These are phyloP conservation scores for Theileria annulata DNA, from an alignment of 169 alveolate genomes.

Conservation along the genomic window DNA sequence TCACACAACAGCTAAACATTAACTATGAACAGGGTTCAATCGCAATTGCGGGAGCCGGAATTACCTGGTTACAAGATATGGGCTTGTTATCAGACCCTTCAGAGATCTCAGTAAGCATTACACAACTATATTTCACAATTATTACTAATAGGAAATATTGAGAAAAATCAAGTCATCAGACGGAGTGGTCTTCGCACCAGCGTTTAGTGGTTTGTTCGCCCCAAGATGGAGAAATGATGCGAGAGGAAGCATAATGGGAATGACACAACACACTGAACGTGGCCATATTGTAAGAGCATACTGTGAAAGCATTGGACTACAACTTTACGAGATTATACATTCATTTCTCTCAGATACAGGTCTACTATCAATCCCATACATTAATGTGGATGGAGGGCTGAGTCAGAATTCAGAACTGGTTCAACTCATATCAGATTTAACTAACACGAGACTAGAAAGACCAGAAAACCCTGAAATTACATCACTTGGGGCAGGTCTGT, in stretches of 20 bases:
- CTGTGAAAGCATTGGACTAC: slow-evolving; percentile 86
- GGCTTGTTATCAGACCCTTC: slow-evolving; percentile 65
- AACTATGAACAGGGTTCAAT: slow-evolving; percentile 85
- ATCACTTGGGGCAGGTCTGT: slow-evolving; percentile 87
- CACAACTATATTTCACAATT: not conserved
- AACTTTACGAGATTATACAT: slow-evolving; percentile 80
- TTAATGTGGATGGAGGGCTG: slow-evolving; percentile 91
- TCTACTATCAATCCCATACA: slow-evolving; percentile 66
- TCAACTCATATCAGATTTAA: slow-evolving; percentile 83
- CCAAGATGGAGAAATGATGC: slow-evolving; percentile 95
- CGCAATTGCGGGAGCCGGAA: slow-evolving; percentile 90
- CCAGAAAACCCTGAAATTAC: slow-evolving; percentile 80
- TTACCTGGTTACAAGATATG: slow-evolving; percentile 86
- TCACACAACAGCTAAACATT: not conserved
- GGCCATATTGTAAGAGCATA: slow-evolving; percentile 88
- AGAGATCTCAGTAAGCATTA: slow-evolving; percentile 70
- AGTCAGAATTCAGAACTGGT: slow-evolving; percentile 81
- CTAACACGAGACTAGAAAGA: slow-evolving; percentile 67
- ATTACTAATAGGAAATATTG: slow-evolving; percentile 48
- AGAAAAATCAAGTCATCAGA: slow-evolving; percentile 79
- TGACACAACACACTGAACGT: slow-evolving; percentile 82
- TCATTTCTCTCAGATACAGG: slow-evolving; percentile 64
- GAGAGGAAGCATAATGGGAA: slow-evolving; percentile 87
- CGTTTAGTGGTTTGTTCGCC: slow-evolving; percentile 90
- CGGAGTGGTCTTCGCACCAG: slow-evolving; percentile 91